phyloP scores from a whole-genome alignment of 2,329 filamentous ascomycete species.

The Colletotrichum sp. region DNA sequence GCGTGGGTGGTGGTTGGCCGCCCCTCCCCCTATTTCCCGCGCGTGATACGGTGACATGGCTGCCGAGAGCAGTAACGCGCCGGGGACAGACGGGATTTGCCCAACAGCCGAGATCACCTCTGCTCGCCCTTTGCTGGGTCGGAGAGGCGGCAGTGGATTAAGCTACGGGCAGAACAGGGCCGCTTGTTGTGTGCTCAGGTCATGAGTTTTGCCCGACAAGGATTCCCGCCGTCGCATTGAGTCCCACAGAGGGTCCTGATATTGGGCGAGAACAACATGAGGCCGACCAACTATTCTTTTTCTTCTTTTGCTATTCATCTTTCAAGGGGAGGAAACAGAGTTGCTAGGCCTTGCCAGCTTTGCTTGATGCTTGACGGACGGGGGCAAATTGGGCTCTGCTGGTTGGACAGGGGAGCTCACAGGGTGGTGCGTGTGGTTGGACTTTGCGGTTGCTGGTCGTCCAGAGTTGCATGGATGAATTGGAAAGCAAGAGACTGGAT shows the following conservation, averaged over 20 bases:
- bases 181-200: background rate
- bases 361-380: background rate
- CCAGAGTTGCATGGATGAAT: background rate
- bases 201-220: background rate
- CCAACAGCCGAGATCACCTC: slow-evolving; percentile 8
- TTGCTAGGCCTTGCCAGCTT: background rate
- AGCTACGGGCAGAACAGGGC: background rate
- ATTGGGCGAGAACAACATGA: background rate
- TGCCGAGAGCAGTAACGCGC: slow-evolving; percentile 2
- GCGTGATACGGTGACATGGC: background rate
- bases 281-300: background rate
- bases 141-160: background rate
- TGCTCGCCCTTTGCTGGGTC: background rate
- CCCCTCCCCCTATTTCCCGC: slow-evolving; percentile 3
- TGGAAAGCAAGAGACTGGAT: background rate
- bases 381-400: slow-evolving; percentile 3
- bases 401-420: background rate
- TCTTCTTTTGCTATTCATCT: background rate
- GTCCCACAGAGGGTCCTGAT: background rate
- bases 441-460: background rate
- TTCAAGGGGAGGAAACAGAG: background rate
- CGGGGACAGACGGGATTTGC: slow-evolving; percentile 7
- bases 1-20: background rate
- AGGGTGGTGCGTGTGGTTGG: background rate
- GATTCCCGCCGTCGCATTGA: background rate